Percentiles rank a stretch among this genome's conserved stretches.
Conservation (phyloP, 495 filamentous ascomycete species). For the Immersiella caudata region DNA sequence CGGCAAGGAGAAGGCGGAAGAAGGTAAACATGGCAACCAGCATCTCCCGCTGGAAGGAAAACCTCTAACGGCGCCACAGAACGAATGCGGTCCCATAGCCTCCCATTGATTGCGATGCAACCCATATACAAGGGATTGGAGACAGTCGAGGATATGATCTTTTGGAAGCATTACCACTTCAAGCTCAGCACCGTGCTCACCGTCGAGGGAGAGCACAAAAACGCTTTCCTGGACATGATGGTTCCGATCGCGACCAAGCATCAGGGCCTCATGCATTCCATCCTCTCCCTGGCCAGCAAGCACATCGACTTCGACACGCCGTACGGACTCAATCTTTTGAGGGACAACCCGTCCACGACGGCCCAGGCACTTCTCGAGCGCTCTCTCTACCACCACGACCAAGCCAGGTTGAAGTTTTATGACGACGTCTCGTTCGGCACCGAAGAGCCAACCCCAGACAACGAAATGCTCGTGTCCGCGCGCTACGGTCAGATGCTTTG, state of each 20-base stretch:
- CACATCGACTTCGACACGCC: constrained; percentile 66
- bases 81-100: constrained; percentile 45
- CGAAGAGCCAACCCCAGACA: constrained; percentile 43
- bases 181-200: constrained; percentile 80
- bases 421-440: constrained; percentile 45
- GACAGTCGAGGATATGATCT: constrained; percentile 77
- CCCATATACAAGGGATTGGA: constrained; percentile 84
- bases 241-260: constrained; percentile 84
- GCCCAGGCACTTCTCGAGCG: constrained; percentile 48
- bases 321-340: constrained; percentile 51
- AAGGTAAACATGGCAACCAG: constrained; percentile 55
- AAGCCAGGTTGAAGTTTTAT: constrained; percentile 61
- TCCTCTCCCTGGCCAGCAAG: constrained; percentile 82
- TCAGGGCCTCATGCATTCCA: constrained; percentile 87
- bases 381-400: constrained; percentile 61
- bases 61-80: constrained; percentile 44
- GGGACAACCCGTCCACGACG: constrained; percentile 45
- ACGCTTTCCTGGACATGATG: constrained; percentile 87
- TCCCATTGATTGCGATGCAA: constrained; percentile 67
- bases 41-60: constrained; percentile 8
- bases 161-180: constrained; percentile 85
- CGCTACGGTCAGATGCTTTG: constrained; percentile 74
- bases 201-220: constrained; percentile 79
- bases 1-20: constrained; percentile 73
- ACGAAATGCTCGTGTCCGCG: constrained; percentile 63